A percentile compares a stretch with the other conserved stretches of the same genome.
Evolutionary conservation across 2,329 filamentous ascomycete species (phyloP).

Genomic region (Aspergillus nomiae): DNA sequence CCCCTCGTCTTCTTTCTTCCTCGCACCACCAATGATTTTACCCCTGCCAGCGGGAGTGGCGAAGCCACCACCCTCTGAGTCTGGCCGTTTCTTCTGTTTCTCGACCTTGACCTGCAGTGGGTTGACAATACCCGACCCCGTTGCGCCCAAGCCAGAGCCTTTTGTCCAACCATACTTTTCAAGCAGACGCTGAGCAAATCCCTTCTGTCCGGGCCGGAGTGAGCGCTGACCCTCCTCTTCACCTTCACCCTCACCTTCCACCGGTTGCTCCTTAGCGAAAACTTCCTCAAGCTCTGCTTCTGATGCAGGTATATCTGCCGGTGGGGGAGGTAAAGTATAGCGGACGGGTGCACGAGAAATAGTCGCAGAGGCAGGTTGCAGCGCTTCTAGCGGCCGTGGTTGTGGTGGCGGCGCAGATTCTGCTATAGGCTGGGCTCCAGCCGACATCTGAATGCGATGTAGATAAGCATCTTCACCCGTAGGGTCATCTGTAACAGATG

Average conservation of each 20-base stretch:
- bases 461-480: constrained; percentile 30
- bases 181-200: constrained; percentile 86
- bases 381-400: constrained; percentile 41
- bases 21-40: constrained; percentile 78
- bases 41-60: constrained; percentile 69
- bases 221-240: constrained; percentile 53
- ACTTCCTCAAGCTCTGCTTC: constrained; percentile 55
- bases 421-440: constrained; percentile 22
- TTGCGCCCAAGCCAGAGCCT: constrained; percentile 82
- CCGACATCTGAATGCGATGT: constrained; percentile 28
- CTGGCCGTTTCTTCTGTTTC: constrained; percentile 77
- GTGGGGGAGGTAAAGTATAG: constrained; percentile 61
- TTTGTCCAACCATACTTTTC: constrained; percentile 92
- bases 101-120: constrained; percentile 83
- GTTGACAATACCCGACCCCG: constrained; percentile 78
- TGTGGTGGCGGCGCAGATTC: constrained; percentile 30
- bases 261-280: constrained; percentile 41
- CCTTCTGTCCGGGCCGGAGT: constrained; percentile 74
- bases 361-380: constrained; percentile 52
- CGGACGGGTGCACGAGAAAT: constrained; percentile 79
- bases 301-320: constrained; percentile 55
- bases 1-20: constrained; percentile 53
- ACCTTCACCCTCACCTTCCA: constrained; percentile 38
- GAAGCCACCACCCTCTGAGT: constrained; percentile 78
- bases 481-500: constrained; percentile 29